These are phyloP conservation scores for Yamadazyma blattariae DNA, from an alignment of 1,139 yeast species.

Conservation along the genomic window DNA sequence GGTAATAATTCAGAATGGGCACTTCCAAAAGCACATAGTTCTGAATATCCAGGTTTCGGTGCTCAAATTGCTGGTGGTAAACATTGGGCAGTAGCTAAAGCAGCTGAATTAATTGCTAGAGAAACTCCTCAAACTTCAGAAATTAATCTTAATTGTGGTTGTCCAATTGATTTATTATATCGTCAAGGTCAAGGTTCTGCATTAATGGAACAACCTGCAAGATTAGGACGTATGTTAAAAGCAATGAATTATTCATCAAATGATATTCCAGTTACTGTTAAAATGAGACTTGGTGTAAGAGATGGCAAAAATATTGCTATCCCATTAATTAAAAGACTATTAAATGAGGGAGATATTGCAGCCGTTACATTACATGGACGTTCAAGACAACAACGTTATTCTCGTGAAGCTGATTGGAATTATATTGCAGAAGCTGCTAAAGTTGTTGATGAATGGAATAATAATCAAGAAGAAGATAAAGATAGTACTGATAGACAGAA, in stretches of 20 bases:
- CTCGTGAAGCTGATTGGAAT: slow-evolving; percentile 89
- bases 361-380: slow-evolving; percentile 96
- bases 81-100: slow-evolving; percentile 92
- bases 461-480: slow-evolving; percentile 50
- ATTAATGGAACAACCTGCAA: slow-evolving; percentile 83
- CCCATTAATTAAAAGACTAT: slow-evolving; percentile 63
- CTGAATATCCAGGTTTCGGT: slow-evolving; percentile 88
- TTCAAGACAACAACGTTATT: slow-evolving; percentile 92
- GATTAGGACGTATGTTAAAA: slow-evolving; percentile 71
- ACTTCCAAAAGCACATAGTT: slow-evolving; percentile 78
- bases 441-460: slow-evolving; percentile 60
- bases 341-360: slow-evolving; percentile 78
- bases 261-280: slow-evolving; percentile 87
- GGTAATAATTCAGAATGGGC: slow-evolving; percentile 98
- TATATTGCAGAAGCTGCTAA: slow-evolving; percentile 76
- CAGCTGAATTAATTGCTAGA: slow-evolving; percentile 72
- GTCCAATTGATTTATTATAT: slow-evolving; percentile 91
- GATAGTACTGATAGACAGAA: slow-evolving; percentile 46
- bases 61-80: slow-evolving; percentile 90
- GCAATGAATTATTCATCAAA: slow-evolving; percentile 90
- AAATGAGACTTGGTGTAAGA: slow-evolving; percentile 86
- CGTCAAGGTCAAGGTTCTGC: slow-evolving; percentile 97
- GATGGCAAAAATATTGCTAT: slow-evolving; percentile 88
- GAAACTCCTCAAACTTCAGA: slow-evolving; percentile 62
- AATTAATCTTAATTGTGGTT: slow-evolving; percentile 89